Percentiles rank a stretch among this genome's conserved stretches.
phyloP scores from a whole-genome alignment of 495 filamentous ascomycete species.

The Xylaria longipes region DNA sequence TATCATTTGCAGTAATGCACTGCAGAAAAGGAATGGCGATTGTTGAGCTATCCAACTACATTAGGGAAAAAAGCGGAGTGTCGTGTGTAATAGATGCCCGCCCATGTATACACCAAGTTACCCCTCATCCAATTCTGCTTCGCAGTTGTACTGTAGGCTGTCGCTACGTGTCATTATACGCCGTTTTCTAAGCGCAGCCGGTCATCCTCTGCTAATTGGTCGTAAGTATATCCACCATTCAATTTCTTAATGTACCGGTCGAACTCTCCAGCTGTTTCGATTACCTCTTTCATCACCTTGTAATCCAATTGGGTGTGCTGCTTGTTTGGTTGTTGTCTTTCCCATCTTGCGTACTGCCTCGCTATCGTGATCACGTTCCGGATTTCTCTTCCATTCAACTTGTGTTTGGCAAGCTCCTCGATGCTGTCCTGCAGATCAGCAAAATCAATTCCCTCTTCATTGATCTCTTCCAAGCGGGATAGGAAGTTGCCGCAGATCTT shows the following conservation, averaged over 20 bases:
- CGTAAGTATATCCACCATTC: conserved; percentile 7
- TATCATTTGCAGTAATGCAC: neutral
- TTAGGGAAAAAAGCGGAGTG: too few species aligned
- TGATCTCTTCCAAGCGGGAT: conserved; percentile 28
- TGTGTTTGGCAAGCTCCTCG: conserved; percentile 14
- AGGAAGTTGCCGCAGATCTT: conserved; percentile 52
- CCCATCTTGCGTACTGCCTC: conserved; percentile 34
- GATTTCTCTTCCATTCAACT: conserved; percentile 46
- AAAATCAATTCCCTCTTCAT: conserved; percentile 34
- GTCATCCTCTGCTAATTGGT: neutral
- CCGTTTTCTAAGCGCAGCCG: neutral
- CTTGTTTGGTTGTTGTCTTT: conserved; percentile 14
- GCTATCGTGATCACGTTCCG: conserved; percentile 13
- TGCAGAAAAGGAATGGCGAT: neutral
- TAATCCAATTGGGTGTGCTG: conserved; percentile 25
- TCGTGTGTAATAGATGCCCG: too few species aligned
- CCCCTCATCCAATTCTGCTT: neutral
- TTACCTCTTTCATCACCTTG: conserved; percentile 31
- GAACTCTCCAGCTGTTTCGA: conserved; percentile 31
- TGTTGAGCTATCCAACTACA: neutral
- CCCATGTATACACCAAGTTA: too few species aligned
- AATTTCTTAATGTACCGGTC: conserved; percentile 26
- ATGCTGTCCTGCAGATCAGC: conserved; percentile 29
- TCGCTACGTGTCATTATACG: too few species aligned
- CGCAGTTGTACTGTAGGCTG: too few species aligned